A percentile compares a stretch with the other conserved stretches of the same genome.
phyloP scores from a whole-genome alignment of 768 basidiomycete genomes.

The Phlebiopsis gigantea region DNA sequence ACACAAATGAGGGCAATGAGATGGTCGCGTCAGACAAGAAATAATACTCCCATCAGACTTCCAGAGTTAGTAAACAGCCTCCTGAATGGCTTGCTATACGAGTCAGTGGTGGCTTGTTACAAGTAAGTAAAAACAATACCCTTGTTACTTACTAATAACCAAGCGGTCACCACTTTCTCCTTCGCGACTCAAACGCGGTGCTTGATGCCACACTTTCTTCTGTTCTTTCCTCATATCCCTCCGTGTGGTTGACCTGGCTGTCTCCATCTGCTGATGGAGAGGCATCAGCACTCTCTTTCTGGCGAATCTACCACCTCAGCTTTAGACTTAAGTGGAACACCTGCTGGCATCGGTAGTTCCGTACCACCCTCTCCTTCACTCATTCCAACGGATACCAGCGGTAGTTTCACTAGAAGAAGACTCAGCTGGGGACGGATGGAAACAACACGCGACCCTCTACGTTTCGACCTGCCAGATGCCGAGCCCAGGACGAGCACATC shows the following conservation, averaged over 20 bases:
- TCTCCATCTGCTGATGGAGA: slow-evolving; percentile 8
- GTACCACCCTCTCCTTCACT: slow-evolving; percentile 50
- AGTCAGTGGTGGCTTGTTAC: slow-evolving; percentile 1
- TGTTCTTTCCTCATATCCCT: background rate
- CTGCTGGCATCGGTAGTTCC: slow-evolving; percentile 37
- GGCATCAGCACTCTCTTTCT: slow-evolving; percentile 14
- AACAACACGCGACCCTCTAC: slow-evolving; percentile 42
- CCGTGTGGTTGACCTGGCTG: background rate
- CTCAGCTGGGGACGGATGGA: slow-evolving; percentile 53
- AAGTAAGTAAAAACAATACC: background rate
- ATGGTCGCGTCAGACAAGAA: too few relatives aligned
- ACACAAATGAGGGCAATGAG: too few relatives aligned
- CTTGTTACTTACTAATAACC: too few relatives aligned
- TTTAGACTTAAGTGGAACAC: slow-evolving; percentile 45
- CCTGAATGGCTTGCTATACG: too few relatives aligned
- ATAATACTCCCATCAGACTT: too few relatives aligned
- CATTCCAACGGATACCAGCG: slow-evolving; percentile 29
- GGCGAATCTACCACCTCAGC: slow-evolving; percentile 44
- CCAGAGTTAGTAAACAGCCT: too few relatives aligned
- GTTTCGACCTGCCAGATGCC: slow-evolving; percentile 28
- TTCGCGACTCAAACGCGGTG: background rate
- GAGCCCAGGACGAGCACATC: slow-evolving; percentile 19
- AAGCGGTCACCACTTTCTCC: background rate
- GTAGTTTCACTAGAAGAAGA: slow-evolving; percentile 42
- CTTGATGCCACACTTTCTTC: slow-evolving; percentile 3